These are phyloP conservation scores for Lipomyces yarrowii DNA, from an alignment of 1,139 yeast species.

Conservation along the genomic window DNA sequence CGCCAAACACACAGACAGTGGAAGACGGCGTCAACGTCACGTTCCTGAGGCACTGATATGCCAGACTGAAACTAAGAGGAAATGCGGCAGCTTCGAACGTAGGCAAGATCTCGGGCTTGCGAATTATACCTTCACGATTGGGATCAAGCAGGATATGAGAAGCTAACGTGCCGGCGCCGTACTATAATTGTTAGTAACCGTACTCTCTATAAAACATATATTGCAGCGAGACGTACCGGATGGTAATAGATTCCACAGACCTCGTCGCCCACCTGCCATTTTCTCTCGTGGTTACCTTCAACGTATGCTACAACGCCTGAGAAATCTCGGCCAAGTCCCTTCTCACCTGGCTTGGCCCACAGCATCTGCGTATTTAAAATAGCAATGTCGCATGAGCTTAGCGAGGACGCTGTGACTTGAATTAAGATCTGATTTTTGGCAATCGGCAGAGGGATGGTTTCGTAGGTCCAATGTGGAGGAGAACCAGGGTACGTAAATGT, in stretches of 20 bases:
- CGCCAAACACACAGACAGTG: constrained; percentile 65
- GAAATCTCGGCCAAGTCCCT: constrained; percentile 71
- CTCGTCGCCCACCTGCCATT: constrained; percentile 60
- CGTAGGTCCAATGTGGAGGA: constrained; percentile 42
- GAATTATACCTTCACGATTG: constrained; percentile 46
- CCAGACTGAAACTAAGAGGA: constrained; percentile 62
- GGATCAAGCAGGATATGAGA: constrained; percentile 54
- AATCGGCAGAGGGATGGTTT: constrained; percentile 48
- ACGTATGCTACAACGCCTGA: constrained; percentile 64
- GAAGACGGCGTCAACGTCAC: constrained; percentile 39
- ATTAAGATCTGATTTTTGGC: constrained; percentile 55
- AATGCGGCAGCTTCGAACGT: constrained; percentile 61
- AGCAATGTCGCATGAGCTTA: constrained; percentile 70
- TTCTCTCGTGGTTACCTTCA: constrained; percentile 50
- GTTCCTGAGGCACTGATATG: constrained; percentile 49
- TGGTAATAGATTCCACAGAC: constrained; percentile 59
- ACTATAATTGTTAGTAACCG: constrained; percentile 10
- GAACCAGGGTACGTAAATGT: constrained; percentile 28
- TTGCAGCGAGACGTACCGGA: constrained; percentile 42
- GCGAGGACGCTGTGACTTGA: constrained; percentile 58
- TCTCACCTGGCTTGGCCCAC: constrained; percentile 46
- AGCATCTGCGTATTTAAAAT: constrained; percentile 47
- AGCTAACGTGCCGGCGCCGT: constrained; percentile 56
- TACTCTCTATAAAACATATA: not conserved
- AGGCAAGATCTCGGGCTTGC: constrained; percentile 53